Evolutionary conservation across 2,329 filamentous ascomycete species (phyloP), one percentile per base, ranked within the genome.

Genomic region (Ceratocystis destructans): DNA sequence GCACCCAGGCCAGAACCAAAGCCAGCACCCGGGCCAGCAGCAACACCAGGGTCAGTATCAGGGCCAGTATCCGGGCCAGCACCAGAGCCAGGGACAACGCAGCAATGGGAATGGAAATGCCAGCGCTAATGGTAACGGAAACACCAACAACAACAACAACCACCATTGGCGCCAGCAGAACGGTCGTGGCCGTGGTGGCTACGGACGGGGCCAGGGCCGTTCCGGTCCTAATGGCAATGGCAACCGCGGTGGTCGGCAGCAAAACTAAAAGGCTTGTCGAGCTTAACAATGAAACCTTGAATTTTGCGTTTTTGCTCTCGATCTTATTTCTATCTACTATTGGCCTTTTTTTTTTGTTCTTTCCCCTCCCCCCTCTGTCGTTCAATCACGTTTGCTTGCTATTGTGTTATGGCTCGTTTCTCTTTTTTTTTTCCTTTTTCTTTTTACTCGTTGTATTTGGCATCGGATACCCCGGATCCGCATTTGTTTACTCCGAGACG

Each of bases 171-270:
- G 64, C 8, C 41, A 62, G 6, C 31, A 46, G 5, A 68, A 68
- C 44, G 63, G 63, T 28, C 67, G 67, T 61, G 64, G 67, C 28
- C 67, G 64, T 61, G 64, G 67, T 68, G 72, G 72, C 69, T 72
- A 72, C 61, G 73, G 64, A 31, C 44, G 68, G 28, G 71, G 73
- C 33, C 72, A 73, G 41, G 71, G 72, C 37, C 64, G 67, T 57
- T 41, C 37, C 10, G 37, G 37, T 41, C 37, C 37, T 41, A 55
- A 65, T 57, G 71, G 73, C 22, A 70, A 72, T 12, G 73, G 68
- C 62, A 66, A 62, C 20, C 65, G 67, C 22, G 67, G 67, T 28
- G 62, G 67, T 53, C 64, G 67, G 64, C 50, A 66, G 41, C 63
- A 67, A 50, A 57, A 45, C 50, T 46, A 65, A 48, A 25, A 17